Conservation (phyloP, 1,139 yeast genomes). For the Chernovozyma sophiae-reginae region DNA sequence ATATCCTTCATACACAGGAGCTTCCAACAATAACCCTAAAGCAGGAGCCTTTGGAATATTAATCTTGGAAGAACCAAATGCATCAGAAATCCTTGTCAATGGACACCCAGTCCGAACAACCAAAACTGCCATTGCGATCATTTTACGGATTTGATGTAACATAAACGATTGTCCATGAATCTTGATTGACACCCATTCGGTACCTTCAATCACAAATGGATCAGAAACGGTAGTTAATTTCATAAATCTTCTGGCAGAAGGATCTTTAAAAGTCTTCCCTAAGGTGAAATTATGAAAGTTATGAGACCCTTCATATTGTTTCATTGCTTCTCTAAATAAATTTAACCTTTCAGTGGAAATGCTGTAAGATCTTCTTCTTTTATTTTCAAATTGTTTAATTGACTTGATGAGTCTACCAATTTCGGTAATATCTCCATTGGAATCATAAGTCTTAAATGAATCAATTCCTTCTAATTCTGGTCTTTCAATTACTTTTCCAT, state of each 20-base stretch:
- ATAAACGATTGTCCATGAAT: constrained; percentile 98
- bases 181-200: constrained; percentile 95
- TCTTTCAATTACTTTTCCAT: constrained; percentile 1
- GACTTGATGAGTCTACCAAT: constrained; percentile 47
- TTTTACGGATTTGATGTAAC: constrained; percentile 96
- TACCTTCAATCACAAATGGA: constrained; percentile 87
- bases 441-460: constrained; percentile 21
- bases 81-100: constrained; percentile 65
- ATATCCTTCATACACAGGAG: constrained; percentile 87
- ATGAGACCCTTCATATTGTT: constrained; percentile 78
- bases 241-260: constrained; percentile 82
- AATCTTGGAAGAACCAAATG: constrained; percentile 69
- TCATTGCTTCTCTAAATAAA: constrained; percentile 63
- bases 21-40: constrained; percentile 81
- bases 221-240: constrained; percentile 76
- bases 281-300: constrained; percentile 94
- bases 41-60: constrained; percentile 98
- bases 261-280: constrained; percentile 83
- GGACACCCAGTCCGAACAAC: constrained; percentile 87
- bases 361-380: constrained; percentile 65
- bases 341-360: constrained; percentile 58
- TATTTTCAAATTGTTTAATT: constrained; percentile 64
- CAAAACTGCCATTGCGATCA: constrained; percentile 94
- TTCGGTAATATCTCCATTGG: constrained; percentile 35
- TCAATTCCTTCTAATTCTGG: constrained; percentile 20